phyloP scores from a whole-genome alignment of 1,139 yeast genomes.

The Pichia norvegensis region DNA sequence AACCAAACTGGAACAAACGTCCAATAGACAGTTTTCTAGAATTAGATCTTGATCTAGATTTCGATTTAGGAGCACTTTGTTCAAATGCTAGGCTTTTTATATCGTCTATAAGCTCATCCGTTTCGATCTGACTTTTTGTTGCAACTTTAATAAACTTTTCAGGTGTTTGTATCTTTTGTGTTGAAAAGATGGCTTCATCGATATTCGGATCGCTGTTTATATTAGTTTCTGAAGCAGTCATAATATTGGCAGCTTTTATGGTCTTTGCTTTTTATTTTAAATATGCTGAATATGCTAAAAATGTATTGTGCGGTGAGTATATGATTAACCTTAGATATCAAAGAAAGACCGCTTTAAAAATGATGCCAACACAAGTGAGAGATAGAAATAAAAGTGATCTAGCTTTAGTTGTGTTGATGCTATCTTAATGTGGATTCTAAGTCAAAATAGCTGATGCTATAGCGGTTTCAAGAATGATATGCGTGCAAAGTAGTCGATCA shows the following conservation, averaged over 20 bases:
- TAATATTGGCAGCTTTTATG: not conserved
- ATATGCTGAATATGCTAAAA: not conserved
- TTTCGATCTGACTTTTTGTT: not conserved
- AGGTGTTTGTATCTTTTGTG: slow-evolving; percentile 7
- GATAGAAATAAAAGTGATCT: too few species aligned
- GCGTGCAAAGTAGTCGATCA: not conserved
- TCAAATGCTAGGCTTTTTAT: slow-evolving; percentile 5
- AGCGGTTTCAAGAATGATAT: too few species aligned
- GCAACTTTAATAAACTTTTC: not conserved
- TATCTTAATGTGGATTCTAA: too few species aligned
- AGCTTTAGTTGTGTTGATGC: not conserved
- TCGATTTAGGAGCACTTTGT: slow-evolving; percentile 10
- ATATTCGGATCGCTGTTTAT: not conserved
- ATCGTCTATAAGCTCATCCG: slow-evolving; percentile 1
- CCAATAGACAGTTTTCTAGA: slow-evolving; percentile 27
- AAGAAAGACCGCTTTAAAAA: too few species aligned
- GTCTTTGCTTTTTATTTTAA: not conserved
- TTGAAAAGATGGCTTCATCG: not conserved
- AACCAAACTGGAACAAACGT: slow-evolving; percentile 26
- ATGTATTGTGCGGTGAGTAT: too few species aligned
- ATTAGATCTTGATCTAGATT: slow-evolving; percentile 27
- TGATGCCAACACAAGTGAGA: not conserved
- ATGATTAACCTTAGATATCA: too few species aligned
- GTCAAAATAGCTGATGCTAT: not conserved
- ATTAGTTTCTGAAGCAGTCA: not conserved